Conservation (phyloP, 2,329 filamentous ascomycete genomes). For the Alternaria panax region DNA sequence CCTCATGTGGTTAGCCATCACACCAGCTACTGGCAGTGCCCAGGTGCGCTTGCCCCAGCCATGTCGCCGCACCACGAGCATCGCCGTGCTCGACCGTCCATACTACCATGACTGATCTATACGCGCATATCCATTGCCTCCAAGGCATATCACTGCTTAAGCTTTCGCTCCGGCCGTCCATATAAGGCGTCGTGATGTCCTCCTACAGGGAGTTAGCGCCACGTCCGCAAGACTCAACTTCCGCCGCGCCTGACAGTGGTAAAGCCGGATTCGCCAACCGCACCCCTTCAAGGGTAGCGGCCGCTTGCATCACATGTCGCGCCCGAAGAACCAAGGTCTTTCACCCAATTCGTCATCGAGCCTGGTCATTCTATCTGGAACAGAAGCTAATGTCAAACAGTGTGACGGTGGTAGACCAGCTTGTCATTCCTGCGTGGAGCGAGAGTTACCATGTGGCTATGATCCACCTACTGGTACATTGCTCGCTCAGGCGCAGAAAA, state of each 20-base stretch:
- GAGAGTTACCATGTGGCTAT: conserved; percentile 8
- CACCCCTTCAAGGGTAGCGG: conserved; percentile 4
- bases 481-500: conserved; percentile 14
- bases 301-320: conserved; percentile 13
- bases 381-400: conserved; percentile 2
- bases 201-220: conserved; percentile 8
- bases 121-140: neutral
- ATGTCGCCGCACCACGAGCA: neutral
- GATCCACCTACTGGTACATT: conserved; percentile 5
- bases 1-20: neutral
- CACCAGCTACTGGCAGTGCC: neutral
- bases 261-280: neutral
- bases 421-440: conserved; percentile 11
- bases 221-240: neutral
- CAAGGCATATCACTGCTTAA: neutral
- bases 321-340: conserved; percentile 15
- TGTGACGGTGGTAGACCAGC: conserved; percentile 15
- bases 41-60: neutral
- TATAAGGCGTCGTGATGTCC: neutral
- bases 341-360: neutral
- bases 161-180: neutral
- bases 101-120: neutral
- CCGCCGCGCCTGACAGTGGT: neutral
- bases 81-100: neutral
- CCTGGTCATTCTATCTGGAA: neutral